Evolutionary conservation across 441 rosid genomes (phyloP), one percentile per base, ranked within the genome.

Genomic region (Kokia cookei): DNA sequence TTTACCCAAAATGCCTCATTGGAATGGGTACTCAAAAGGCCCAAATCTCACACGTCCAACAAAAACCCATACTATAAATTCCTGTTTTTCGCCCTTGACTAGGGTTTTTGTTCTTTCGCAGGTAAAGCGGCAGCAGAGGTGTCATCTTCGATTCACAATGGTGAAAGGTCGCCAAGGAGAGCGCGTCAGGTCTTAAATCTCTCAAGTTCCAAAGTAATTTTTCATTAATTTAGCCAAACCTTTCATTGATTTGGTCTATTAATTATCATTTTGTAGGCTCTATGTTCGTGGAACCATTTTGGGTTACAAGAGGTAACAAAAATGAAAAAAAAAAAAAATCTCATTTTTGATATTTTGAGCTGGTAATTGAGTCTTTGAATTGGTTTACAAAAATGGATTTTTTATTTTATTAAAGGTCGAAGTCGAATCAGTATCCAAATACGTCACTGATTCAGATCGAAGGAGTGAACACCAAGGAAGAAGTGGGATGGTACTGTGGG

Each of bases 81-180:
- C 10, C 6, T 24, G 13, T 26, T 47, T 42, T 24, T 24, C 3
- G 5, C 22, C 0, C 10, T 10, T 4, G 0, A 3, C 24, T 37
- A 58, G 24, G 66, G 66, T 37, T 62, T 72, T 73, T 61, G 58
- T 62, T 58, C 47, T 17, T 47, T 12, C 2, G 47, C 61, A 62
- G 48, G 3, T 59, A 19, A 35, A 58, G 71, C 57, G 51, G 45
- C 72, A 65, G 61, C 37, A 68, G 57, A 79, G 79, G 73, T 14
- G 26, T 57, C 72, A 73, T 67, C 19, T 1, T 24, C 35, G 74
- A 75, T 26, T 48, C 76, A 80, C 79, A 80, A 93, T 93, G 97
- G 96, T 89, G 87, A 93, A 93, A 83, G 90, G 91, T 69, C 88
- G 96, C 45, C 91, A 89, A 78, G 97, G 97, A 76, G 97, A 91